Percentiles rank a stretch among this genome's conserved stretches.
Evolutionary conservation across 2,329 filamentous ascomycete genomes (phyloP).

Genomic region (Beauveria sp.): DNA sequence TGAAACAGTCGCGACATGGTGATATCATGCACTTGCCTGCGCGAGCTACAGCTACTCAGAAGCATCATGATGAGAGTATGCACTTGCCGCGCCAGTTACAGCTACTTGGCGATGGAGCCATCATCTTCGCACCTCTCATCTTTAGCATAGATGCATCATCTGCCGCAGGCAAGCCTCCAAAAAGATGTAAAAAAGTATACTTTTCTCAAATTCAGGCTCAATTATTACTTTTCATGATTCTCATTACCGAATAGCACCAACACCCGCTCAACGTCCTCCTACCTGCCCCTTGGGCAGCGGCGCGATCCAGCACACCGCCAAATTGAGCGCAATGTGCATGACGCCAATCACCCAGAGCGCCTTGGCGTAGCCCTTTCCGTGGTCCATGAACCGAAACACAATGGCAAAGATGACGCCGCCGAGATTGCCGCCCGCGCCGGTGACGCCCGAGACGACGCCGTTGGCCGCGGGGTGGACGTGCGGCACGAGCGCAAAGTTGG

Average conservation of each 20-base stretch:
- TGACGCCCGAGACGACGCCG: slow-evolving; percentile 66
- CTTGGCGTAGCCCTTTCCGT: slow-evolving; percentile 57
- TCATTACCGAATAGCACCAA: slow-evolving; percentile 13
- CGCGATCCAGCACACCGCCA: slow-evolving; percentile 50
- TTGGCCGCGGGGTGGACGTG: slow-evolving; percentile 81
- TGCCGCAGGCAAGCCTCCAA: no score
- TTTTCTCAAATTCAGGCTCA: neutral
- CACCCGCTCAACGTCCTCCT: slow-evolving; percentile 13
- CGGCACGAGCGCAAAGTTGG: slow-evolving; percentile 79
- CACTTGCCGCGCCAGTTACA: neutral
- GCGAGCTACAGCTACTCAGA: neutral
- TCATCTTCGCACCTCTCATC: neutral
- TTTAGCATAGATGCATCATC: slow-evolving; percentile 8
- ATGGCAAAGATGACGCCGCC: slow-evolving; percentile 76
- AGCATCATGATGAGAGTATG: neutral
- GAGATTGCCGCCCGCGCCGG: slow-evolving; percentile 74
- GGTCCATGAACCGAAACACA: slow-evolving; percentile 68
- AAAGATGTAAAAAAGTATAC: no score
- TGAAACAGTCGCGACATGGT: neutral
- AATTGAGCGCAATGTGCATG: slow-evolving; percentile 62
- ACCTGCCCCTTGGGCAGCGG: slow-evolving; percentile 44
- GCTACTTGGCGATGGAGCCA: neutral
- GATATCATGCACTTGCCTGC: neutral
- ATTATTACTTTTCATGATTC: neutral
- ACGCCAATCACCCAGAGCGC: slow-evolving; percentile 77